Conservation (phyloP, 495 filamentous ascomycete genomes). For the Neohortaea acidophila region DNA sequence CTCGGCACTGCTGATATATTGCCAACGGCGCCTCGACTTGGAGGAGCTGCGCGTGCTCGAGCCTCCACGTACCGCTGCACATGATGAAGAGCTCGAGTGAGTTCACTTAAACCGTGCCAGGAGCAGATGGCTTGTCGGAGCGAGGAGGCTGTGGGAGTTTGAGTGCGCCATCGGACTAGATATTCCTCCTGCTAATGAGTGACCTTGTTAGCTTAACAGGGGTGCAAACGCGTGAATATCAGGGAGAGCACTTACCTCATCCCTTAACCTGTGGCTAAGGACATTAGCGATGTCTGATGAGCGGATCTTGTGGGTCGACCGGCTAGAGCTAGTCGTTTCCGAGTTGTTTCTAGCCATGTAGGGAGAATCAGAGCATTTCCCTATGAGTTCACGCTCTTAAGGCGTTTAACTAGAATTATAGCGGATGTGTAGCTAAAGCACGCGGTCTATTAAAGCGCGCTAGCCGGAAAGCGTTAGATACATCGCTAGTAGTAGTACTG, state of each 20-base stretch:
- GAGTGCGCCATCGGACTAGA: slow-evolving; percentile 23
- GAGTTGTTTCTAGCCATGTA: too few species aligned
- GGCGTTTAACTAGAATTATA: too few species aligned
- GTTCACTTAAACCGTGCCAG: slow-evolving; percentile 26
- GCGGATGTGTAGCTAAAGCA: too few species aligned
- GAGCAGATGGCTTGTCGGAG: slow-evolving; percentile 13
- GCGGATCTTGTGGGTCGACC: slow-evolving; percentile 4
- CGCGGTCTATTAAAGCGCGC: too few species aligned
- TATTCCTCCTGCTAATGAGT: slow-evolving; percentile 24
- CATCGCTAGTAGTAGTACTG: too few species aligned
- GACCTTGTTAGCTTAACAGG: slow-evolving; percentile 1
- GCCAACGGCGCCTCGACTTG: too few species aligned
- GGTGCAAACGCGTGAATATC: background rate
- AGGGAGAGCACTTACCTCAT: slow-evolving; percentile 11
- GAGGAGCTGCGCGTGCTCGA: too few species aligned
- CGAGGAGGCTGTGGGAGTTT: background rate
- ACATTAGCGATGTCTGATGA: slow-evolving; percentile 11
- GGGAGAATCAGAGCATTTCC: too few species aligned
- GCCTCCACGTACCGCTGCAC: slow-evolving; percentile 27
- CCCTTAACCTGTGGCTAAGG: slow-evolving; percentile 11
- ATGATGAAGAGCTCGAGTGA: slow-evolving; percentile 18
- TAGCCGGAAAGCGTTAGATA: too few species aligned
- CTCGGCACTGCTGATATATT: slow-evolving; percentile 2
- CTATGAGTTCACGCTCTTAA: too few species aligned
- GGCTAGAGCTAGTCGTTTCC: too few species aligned